phyloP scores from a whole-genome alignment of 352 stramenopile species.

The Phytopythium delawarense region DNA sequence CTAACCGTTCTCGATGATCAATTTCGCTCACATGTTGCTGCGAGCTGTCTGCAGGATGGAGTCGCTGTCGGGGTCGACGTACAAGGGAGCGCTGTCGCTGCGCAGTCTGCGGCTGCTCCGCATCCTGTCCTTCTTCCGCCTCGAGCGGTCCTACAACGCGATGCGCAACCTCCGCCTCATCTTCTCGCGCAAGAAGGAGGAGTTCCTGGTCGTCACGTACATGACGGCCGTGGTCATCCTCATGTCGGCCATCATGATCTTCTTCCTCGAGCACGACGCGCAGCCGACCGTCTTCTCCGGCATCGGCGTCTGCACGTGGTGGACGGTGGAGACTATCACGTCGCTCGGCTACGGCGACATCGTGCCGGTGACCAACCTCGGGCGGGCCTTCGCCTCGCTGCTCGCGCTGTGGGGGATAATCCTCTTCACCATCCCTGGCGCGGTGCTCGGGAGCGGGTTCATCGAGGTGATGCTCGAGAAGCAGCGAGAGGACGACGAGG shows the following conservation, averaged over 20 bases:
- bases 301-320: conserved; percentile 51
- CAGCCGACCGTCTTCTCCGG: conserved; percentile 47
- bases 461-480: conserved; percentile 72
- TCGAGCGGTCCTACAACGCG: conserved; percentile 60
- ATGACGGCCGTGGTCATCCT: conserved; percentile 50
- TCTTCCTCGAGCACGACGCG: conserved; percentile 50
- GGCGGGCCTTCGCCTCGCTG: conserved; percentile 32
- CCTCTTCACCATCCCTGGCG: conserved; percentile 61
- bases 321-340: conserved; percentile 61
- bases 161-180: conserved; percentile 53
- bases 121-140: conserved; percentile 49
- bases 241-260: conserved; percentile 56
- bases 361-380: conserved; percentile 38
- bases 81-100: conserved; percentile 40
- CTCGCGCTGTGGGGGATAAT: conserved; percentile 55
- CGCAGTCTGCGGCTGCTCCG: conserved; percentile 53
- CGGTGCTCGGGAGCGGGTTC: conserved; percentile 53
- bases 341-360: conserved; percentile 65
- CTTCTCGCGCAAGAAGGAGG: conserved; percentile 55
- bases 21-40: neutral
- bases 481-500: conserved; percentile 38
- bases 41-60: neutral
- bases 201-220: conserved; percentile 58
- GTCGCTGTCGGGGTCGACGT: conserved; percentile 11
- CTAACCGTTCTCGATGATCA: neutral